Evolutionary conservation across 768 basidiomycete genomes (phyloP).

Genomic region (Crassisporium funariophilum): DNA sequence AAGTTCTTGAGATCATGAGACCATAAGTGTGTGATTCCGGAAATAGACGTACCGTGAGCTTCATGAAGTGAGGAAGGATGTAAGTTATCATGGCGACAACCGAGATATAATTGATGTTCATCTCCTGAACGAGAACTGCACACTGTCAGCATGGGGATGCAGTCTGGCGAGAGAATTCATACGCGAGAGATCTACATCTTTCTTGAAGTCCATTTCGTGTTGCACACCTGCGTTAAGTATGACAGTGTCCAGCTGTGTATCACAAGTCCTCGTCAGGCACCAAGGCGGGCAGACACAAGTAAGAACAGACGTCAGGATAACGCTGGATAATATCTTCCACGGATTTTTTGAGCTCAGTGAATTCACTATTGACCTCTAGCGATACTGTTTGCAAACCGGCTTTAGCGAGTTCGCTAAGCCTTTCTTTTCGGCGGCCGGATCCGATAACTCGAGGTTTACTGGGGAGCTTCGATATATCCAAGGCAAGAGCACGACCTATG

Average conservation of each 20-base stretch:
- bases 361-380: slow-evolving; percentile 45
- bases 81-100: slow-evolving; percentile 49
- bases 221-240: slow-evolving; percentile 58
- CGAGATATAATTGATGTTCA: slow-evolving; percentile 57
- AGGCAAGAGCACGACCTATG: slow-evolving; percentile 58
- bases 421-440: slow-evolving; percentile 51
- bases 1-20: neutral
- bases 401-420: slow-evolving; percentile 50
- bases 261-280: neutral
- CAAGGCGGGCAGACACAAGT: neutral
- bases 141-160: too few species aligned
- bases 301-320: slow-evolving; percentile 48
- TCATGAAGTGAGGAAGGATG: slow-evolving; percentile 56
- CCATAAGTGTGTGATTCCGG: neutral
- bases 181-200: slow-evolving; percentile 44
- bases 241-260: slow-evolving; percentile 53
- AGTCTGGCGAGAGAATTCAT: slow-evolving; percentile 1
- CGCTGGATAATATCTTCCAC: slow-evolving; percentile 42
- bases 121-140: slow-evolving; percentile 47
- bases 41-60: slow-evolving; percentile 44
- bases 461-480: slow-evolving; percentile 48
- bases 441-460: slow-evolving; percentile 53
- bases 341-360: slow-evolving; percentile 39
- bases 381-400: slow-evolving; percentile 42
- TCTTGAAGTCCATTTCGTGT: slow-evolving; percentile 47